Base-by-base conservation (phyloP, 441 rosid genomes). In the Syzygium malaccense region DNA sequence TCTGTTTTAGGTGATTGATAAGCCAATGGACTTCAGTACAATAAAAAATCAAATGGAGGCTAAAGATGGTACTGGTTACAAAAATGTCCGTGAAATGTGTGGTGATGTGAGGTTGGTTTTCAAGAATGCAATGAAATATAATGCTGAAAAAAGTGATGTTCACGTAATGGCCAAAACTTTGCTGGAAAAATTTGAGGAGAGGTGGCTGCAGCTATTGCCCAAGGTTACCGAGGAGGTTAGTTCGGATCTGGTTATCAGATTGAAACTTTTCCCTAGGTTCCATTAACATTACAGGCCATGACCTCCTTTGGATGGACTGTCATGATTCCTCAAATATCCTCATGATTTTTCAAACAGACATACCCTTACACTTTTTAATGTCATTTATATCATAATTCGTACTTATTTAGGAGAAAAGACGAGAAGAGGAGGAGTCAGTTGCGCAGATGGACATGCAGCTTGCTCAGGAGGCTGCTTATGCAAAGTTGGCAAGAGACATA, bases 21-120 rank as follows among this genome's bases (percentile, higher is more conserved):
- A 95, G 94, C 99, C 99, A 86, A 98, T 98, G 99, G 99, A 98
- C 90, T 95, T 98, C 87, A 92, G 98, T 89, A 97, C 99, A 8
- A 96, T 98, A 71, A 96, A 93, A 91, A 95, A 91, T 84, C 95
- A 95, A 92, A 95, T 98, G 99, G 99, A 98, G 87, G 97, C 98
- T 62, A 98, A 95, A 91, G 98, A 97, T 92, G 95, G 94, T 87
- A 92, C 92, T n/a, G 98, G 95, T 83, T 98, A 97, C 92, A 97
- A 92, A 92, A 96, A 94, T 94, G 99, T 98, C 37, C 92, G 98
- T 87, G 99, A 97, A 93, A 95, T 98, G 89, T 96, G 93, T 93
- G 96, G 99, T 45, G 99, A 98, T 90, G 99, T 98, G 88, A 95
- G 99, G 92, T 89, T 98, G 91, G 98, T 98, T 87, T 98, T 97